These are phyloP conservation scores for Boletellus emodensis DNA, from an alignment of 768 basidiomycete species.

Conservation along the genomic window DNA sequence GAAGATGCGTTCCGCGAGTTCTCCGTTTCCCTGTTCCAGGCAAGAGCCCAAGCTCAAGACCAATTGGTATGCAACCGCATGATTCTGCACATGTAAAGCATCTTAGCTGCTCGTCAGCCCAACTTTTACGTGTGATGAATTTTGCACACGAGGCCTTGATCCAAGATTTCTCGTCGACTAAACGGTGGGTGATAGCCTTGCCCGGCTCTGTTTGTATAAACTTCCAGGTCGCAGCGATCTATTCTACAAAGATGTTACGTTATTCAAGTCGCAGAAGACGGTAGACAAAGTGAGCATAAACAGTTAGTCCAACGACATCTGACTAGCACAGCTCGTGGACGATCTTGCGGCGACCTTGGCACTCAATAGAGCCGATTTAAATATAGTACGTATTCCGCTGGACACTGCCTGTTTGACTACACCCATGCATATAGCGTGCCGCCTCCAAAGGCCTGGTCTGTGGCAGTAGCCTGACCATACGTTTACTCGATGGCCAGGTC, in stretches of 20 bases:
- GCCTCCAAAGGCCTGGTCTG: constrained; percentile 85
- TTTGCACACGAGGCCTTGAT: constrained; percentile 65
- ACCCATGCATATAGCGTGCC: constrained; percentile 55
- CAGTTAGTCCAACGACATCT: not conserved
- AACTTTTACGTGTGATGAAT: constrained; percentile 62
- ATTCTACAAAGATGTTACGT: constrained; percentile 76
- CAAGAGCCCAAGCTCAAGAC: constrained; percentile 35
- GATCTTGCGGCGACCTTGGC: constrained; percentile 83
- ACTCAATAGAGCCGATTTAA: constrained; percentile 69
- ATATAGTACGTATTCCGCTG: constrained; percentile 50
- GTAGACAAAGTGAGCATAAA: constrained; percentile 63
- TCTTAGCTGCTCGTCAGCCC: constrained; percentile 43
- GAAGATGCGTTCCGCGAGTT: constrained; percentile 19
- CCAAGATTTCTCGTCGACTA: constrained; percentile 54
- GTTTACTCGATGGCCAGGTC: constrained; percentile 51
- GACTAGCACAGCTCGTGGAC: constrained; percentile 67
- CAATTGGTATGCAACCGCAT: constrained; percentile 35
- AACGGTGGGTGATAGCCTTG: constrained; percentile 43
- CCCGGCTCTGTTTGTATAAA: constrained; percentile 7
- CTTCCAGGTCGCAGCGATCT: constrained; percentile 57
- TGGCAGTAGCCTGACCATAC: constrained; percentile 58
- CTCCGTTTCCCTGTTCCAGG: constrained; percentile 37
- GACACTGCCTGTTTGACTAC: constrained; percentile 7
- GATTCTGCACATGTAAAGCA: not conserved
- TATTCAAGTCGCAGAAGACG: constrained; percentile 74